Evolutionary conservation across 2,329 filamentous ascomycete species (phyloP).

Genomic region (Claviceps paspali): DNA sequence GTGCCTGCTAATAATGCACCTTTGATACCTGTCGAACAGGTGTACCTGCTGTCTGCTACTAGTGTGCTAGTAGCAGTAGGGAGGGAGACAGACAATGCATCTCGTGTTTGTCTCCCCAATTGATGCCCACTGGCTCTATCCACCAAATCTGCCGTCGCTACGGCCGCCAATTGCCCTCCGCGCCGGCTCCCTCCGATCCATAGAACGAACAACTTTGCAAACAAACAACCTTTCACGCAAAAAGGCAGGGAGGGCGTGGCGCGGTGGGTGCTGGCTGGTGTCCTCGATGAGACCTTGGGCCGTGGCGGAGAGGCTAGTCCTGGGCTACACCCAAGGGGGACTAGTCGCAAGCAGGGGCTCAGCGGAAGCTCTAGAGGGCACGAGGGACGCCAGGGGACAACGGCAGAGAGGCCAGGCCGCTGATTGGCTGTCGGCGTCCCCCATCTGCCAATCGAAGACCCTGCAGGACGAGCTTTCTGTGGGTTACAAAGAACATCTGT

Average conservation of each 20-base stretch:
- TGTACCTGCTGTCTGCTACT: too few species aligned
- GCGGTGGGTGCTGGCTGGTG: too few species aligned
- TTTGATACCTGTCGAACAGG: too few species aligned
- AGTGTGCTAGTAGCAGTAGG: too few species aligned
- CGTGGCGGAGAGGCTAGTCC: conserved; percentile 17
- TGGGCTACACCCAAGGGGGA: conserved; percentile 12
- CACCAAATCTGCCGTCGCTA: not conserved
- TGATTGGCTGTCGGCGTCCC: conserved; percentile 2
- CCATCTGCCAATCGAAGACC: conserved; percentile 4
- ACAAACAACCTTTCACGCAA: not conserved
- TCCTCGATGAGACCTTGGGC: too few species aligned
- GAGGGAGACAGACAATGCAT: too few species aligned
- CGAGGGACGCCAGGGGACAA: not conserved
- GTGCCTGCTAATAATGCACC: not conserved
- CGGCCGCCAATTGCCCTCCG: not conserved
- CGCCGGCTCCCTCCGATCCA: not conserved
- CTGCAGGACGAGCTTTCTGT: not conserved
- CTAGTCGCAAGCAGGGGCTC: conserved; percentile 7
- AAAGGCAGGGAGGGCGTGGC: conserved; percentile 2
- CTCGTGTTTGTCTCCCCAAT: too few species aligned
- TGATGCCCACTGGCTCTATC: not conserved
- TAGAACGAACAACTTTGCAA: not conserved
- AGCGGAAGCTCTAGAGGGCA: not conserved
- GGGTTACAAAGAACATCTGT: not conserved
- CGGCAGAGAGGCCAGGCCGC: not conserved